Base-by-base conservation (phyloP, 345 rosid genomes). In the Litchi chinensis region DNA sequence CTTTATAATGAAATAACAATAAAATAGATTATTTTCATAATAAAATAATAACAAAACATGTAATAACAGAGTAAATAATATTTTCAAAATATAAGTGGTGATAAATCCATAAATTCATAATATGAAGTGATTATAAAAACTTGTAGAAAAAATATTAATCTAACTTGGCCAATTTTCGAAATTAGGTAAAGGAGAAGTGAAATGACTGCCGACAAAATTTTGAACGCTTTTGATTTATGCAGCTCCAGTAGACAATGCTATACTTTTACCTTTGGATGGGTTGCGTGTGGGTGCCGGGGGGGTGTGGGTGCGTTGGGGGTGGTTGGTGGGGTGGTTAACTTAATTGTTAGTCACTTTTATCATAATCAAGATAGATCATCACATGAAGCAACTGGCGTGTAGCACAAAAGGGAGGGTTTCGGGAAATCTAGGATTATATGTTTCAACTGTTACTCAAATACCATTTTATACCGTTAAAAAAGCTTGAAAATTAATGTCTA, bases 381-480 rank as follows among this genome's bases (percentile, higher is more conserved):
- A 59, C 67, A 39, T 59, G 76, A 52, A 12, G 21, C 32, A 26
- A 15, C 28, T 57, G 66, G 66, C 32, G 32, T 28, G 2, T 1
- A 48, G 24, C 22, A 21, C 19, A 62, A 74, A 44, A 62, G 24
- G 56, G 8, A 74, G 70, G 56, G 41, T 74, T 24, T 57, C 9
- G 21, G 10, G 67, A 57, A 59, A 41, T 73, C 67, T 73, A 60
- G 67, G 68, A 16, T 73, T 41, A 60, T 57, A 32, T n/a, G 37
- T 40, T 59, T 8, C n/a, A 39, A 39, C 52, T 59, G 32, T 6
- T 19, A 39, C 40, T 24, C 43, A 75, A 64, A 28, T 26, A 10
- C 60, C 5, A 65, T 40, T 43, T 60, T 26, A 10, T 62, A 74
- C 60, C 10, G 28, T 46, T 52, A 15, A 16, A 54, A 28, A 64